Evolutionary conservation across 495 filamentous ascomycete genomes (phyloP).

Genomic region (Pyronema omphalodes): DNA sequence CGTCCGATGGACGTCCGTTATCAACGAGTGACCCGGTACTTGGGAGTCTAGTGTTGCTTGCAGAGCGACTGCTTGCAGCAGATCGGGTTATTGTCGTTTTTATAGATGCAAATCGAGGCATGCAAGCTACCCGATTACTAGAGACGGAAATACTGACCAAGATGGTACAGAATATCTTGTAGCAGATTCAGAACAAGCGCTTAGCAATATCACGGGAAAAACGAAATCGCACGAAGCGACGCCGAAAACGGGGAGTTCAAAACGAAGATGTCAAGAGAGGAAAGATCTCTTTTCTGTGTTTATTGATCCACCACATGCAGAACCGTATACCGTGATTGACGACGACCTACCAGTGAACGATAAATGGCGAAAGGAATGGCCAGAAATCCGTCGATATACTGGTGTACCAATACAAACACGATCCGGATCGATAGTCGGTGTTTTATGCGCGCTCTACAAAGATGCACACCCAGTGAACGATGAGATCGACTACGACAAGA

Average conservation of each 20-base stretch:
- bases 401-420: conserved; percentile 49
- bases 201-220: not conserved
- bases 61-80: not conserved
- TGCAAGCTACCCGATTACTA: too few species aligned
- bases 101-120: not conserved
- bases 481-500: conserved; percentile 24
- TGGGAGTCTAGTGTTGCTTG: not conserved
- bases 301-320: not conserved
- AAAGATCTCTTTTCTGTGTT: not conserved
- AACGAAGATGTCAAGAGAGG: not conserved
- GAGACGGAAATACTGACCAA: too few species aligned
- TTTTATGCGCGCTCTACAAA: conserved; percentile 46
- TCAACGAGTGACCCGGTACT: not conserved
- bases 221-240: not conserved
- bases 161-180: not conserved
- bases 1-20: not conserved
- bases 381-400: conserved; percentile 39
- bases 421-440: conserved; percentile 49
- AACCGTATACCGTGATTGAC: not conserved
- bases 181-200: not conserved
- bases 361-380: conserved; percentile 28
- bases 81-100: not conserved
- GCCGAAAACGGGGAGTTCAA: not conserved
- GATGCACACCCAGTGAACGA: conserved; percentile 29
- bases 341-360: conserved; percentile 20